Base-by-base conservation (phyloP, 2,329 filamentous ascomycete genomes). In the Fusarium penzigii region DNA sequence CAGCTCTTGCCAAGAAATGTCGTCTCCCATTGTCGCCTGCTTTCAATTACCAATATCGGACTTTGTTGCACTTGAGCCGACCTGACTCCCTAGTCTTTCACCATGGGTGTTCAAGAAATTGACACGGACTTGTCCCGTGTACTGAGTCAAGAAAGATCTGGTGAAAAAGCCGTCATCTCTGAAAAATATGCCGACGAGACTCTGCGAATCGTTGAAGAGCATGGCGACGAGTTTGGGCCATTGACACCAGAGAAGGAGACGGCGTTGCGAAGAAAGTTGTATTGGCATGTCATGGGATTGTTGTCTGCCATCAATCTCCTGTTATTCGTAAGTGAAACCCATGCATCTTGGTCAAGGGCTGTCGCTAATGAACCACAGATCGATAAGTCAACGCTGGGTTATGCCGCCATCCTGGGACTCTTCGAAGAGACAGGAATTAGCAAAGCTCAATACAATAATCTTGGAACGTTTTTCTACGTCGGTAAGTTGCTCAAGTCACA, bases 401-500 rank as follows among this genome's bases (percentile, higher is more conserved):
- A 73, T 45, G 64, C 71, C 7, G 66, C 72, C 12, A 66, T 75
- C 25, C 61, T 75, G 11, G 72, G 72, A 3, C 50, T 75, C 1
- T 72, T 74, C 34, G 68, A 73, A 34, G 72, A 74, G 46, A 74
- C 70, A 0, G 66, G 68, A 5, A 71, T 74, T 40, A 58, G 51
- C 11, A 64, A 70, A n/a, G 58, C 66, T 1, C 55, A 75, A 47
- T 75, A 72, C 51, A 73, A 74, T 46, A 74, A 74, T 44, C 56
- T 73, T 5, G 71, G 68, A 51, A 73, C 71, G 3, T 65, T 75
- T 17, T 75, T 74, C 59, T 75, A 74, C 36, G 69, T 71, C 43
- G 72, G 72, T 71, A 58, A n/a, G 62, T 43, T 39, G 29, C n/a
- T 7, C 5, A 2, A 13, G 12, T 7, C n/a, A 25, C 20, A 25